These are phyloP conservation scores for Neurospora sp. DNA, from an alignment of 2,329 filamentous ascomycete species.

Conservation along the genomic window DNA sequence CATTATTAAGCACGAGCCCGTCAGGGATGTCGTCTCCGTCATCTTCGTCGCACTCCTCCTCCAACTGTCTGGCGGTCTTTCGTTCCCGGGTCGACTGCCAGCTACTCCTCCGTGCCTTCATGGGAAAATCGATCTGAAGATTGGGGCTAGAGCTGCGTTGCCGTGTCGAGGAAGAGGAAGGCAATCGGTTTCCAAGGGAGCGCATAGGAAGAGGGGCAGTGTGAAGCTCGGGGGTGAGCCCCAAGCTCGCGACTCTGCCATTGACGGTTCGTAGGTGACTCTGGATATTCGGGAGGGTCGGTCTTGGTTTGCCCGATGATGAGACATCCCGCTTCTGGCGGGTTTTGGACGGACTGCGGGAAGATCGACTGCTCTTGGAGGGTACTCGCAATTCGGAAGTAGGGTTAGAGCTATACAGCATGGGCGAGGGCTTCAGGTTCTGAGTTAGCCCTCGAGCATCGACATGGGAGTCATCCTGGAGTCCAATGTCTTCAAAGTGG, in stretches of 20 bases:
- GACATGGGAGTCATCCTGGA: conserved; percentile 50
- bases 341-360: conserved; percentile 22
- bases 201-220: conserved; percentile 22
- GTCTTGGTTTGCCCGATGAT: conserved; percentile 26
- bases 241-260: conserved; percentile 40
- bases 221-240: conserved; percentile 23
- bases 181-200: conserved; percentile 28
- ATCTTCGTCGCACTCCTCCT: conserved; percentile 67
- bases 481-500: conserved; percentile 88
- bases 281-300: conserved; percentile 35
- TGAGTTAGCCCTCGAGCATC: conserved; percentile 25
- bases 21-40: conserved; percentile 72
- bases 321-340: conserved; percentile 26
- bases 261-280: conserved; percentile 36
- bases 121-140: conserved; percentile 28
- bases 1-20: conserved; percentile 69
- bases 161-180: conserved; percentile 31
- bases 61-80: conserved; percentile 61
- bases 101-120: conserved; percentile 48
- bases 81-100: conserved; percentile 59
- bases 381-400: conserved; percentile 32
- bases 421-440: conserved; percentile 28
- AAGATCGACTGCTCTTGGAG: conserved; percentile 15
- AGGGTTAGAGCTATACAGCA: conserved; percentile 41
- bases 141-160: conserved; percentile 44